Evolutionary conservation across 805 yeast genomes (phyloP), one percentile per base, ranked within the genome.

Genomic region (Naumovozyma dairenensis): DNA sequence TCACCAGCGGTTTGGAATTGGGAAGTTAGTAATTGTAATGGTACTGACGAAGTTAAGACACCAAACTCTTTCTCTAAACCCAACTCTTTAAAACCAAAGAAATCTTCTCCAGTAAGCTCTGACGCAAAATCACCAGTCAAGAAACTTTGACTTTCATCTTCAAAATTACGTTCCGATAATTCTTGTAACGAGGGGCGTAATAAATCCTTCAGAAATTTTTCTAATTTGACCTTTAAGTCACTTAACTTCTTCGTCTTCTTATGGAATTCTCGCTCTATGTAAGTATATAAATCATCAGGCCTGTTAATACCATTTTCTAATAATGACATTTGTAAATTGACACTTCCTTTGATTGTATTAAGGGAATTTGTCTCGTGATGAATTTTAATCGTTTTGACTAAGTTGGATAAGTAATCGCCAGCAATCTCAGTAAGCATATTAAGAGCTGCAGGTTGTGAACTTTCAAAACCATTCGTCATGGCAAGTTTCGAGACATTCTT

Each of bases 1-100:
- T 77, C 76, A 31, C 82, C 66, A 38, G 80, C 68, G 6, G 93
- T 76, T 45, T 85, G 95, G 31, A 54, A 50, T 28, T 54, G 60
- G n/a, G 57, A 51, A 12, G 62, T 51, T 24, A 92, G 63, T 37
- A 92, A 63, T 57, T 89, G 94, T 28, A 93, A 65, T 2, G 99
- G 98, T 18, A 92, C 85, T 0, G 94, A 74, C 3, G 87, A 71
- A 19, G 87, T 80, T 32, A 86, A 60, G 53, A 89, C 64, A 8
- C 89, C 87, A 55, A 85, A 80, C 56, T 92, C 99, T 48, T 80
- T 83, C 49, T 89, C 97, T 34, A 92, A 63, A 0, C 98, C 98
- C 31, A 92, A 65, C 44, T 89, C 97, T 52, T 73, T 81, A 66
- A 92, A 93, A 0, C 99, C 99, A 62, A 93, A 93, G 69, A 87